These are phyloP conservation scores for Gossypium stocksii DNA, from an alignment of 345 rosid genomes.

Conservation along the genomic window DNA sequence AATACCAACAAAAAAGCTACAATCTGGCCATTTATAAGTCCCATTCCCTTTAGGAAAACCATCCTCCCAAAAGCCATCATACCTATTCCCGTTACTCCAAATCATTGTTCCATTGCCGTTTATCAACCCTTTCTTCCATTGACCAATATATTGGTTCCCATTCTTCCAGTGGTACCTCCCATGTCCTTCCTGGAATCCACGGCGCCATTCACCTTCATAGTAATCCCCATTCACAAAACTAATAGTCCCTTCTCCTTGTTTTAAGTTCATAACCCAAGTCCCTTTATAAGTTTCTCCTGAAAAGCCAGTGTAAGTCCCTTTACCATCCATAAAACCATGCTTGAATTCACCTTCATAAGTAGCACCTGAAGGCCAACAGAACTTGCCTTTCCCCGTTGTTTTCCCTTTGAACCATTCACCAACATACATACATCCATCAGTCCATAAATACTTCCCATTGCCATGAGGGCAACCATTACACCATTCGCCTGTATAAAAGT, in stretches of 20 bases:
- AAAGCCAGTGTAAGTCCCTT: slow-evolving; percentile 74
- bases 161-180: slow-evolving; percentile 89
- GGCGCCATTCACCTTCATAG: slow-evolving; percentile 87
- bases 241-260: slow-evolving; percentile 72
- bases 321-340: slow-evolving; percentile 83
- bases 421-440: slow-evolving; percentile 88
- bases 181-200: slow-evolving; percentile 80
- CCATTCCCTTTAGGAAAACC: slow-evolving; percentile 89
- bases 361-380: slow-evolving; percentile 92
- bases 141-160: slow-evolving; percentile 72
- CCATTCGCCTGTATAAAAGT: slow-evolving; percentile 87
- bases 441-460: slow-evolving; percentile 81
- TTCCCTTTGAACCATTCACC: slow-evolving; percentile 85
- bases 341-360: slow-evolving; percentile 96
- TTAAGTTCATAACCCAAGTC: slow-evolving; percentile 84
- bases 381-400: slow-evolving; percentile 74
- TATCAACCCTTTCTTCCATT: slow-evolving; percentile 71
- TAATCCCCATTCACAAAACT: slow-evolving; percentile 71
- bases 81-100: slow-evolving; percentile 79
- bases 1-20: slow-evolving; percentile 80
- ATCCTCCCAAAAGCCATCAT: slow-evolving; percentile 91
- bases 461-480: slow-evolving; percentile 67
- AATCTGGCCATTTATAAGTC: slow-evolving; percentile 63
- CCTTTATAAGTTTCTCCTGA: slow-evolving; percentile 72
- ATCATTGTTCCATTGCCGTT: slow-evolving; percentile 81